A percentile compares a stretch with the other conserved stretches of the same genome.
Conservation (phyloP, 192 early-diverging fungal species). For the Entrophospora sp. region DNA sequence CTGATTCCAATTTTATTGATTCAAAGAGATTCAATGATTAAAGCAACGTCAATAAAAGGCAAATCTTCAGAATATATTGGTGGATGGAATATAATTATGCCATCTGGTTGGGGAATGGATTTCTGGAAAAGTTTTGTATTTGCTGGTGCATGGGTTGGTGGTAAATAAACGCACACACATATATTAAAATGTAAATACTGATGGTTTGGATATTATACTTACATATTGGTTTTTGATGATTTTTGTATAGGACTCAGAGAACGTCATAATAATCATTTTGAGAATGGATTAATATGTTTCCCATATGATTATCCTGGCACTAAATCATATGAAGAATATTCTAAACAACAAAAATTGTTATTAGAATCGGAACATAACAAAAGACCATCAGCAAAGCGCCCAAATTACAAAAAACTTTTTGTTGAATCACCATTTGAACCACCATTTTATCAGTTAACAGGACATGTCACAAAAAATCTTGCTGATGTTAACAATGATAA, state of each 20-base stretch:
- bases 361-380: slow-evolving; percentile 46
- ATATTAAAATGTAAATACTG: background rate
- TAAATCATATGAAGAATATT: slow-evolving; percentile 47
- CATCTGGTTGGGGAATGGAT: slow-evolving; percentile 72
- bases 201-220: background rate
- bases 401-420: slow-evolving; percentile 68
- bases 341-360: slow-evolving; percentile 29
- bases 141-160: slow-evolving; percentile 76
- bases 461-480: slow-evolving; percentile 6
- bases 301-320: slow-evolving; percentile 83
- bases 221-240: background rate
- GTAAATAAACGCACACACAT: slow-evolving; percentile 16
- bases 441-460: slow-evolving; percentile 46
- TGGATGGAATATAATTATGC: slow-evolving; percentile 79
- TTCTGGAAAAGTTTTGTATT: slow-evolving; percentile 86
- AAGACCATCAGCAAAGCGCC: slow-evolving; percentile 70
- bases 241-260: slow-evolving; percentile 45
- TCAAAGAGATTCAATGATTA: slow-evolving; percentile 52
- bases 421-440: slow-evolving; percentile 62
- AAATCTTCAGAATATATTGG: slow-evolving; percentile 39
- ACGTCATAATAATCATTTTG: slow-evolving; percentile 59
- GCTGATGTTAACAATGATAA: background rate
- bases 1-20: slow-evolving; percentile 74
- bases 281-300: slow-evolving; percentile 65
- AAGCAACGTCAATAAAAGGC: background rate